These are phyloP conservation scores for Panaeolus cyanescens DNA, from an alignment of 768 basidiomycete genomes.

Conservation along the genomic window DNA sequence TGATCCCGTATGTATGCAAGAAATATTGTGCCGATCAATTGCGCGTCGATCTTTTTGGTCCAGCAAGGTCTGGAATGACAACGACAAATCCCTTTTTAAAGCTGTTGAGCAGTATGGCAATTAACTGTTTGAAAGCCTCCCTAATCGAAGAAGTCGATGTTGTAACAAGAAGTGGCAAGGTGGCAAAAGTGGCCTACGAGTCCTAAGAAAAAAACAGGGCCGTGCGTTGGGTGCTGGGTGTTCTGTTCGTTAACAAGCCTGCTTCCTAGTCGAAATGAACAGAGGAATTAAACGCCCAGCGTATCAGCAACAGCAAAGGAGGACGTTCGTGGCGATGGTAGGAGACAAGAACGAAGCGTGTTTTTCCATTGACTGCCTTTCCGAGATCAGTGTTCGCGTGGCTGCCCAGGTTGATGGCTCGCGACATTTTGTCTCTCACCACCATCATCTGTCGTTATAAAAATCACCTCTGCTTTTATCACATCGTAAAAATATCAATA, in stretches of 20 bases:
- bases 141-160: too few species aligned
- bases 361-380: background rate
- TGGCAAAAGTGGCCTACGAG: background rate
- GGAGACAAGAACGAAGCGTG: background rate
- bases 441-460: background rate
- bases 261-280: background rate
- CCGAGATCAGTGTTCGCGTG: background rate
- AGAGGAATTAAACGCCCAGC: conserved; percentile 6
- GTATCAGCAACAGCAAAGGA: background rate
- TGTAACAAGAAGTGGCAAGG: background rate
- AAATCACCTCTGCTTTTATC: background rate
- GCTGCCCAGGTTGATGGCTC: background rate
- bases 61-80: too few species aligned
- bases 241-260: background rate
- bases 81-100: background rate
- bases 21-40: background rate
- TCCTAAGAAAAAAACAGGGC: background rate
- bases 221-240: background rate
- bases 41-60: background rate
- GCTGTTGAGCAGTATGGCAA: background rate
- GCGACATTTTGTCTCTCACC: conserved; percentile 2
- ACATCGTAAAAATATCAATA: too few species aligned
- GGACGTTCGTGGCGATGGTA: conserved; percentile 1
- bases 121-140: too few species aligned
- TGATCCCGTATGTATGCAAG: background rate